Conservation (phyloP, 1,139 yeast species). For the Suhomyces panamericanus region DNA sequence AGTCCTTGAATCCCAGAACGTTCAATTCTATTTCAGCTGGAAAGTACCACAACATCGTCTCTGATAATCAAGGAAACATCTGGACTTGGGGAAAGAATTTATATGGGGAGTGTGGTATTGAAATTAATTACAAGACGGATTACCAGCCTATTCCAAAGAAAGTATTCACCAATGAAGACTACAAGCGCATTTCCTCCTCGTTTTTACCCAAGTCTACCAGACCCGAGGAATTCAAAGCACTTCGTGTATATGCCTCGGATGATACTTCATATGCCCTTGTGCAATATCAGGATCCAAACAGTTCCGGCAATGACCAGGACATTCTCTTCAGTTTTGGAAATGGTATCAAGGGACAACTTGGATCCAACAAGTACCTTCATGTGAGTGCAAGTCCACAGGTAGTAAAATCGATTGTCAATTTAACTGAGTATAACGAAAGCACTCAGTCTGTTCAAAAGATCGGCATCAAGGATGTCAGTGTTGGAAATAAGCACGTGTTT, state of each 20-base stretch:
- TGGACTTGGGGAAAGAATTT: conserved; percentile 86
- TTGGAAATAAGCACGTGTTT: conserved; percentile 67
- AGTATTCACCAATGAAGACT: conserved; percentile 35
- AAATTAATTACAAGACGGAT: conserved; percentile 64
- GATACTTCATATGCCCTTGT: conserved; percentile 62
- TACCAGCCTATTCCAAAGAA: conserved; percentile 67
- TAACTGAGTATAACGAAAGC: conserved; percentile 44
- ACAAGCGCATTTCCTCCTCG: conserved; percentile 16
- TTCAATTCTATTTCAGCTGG: conserved; percentile 73
- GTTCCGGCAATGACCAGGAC: conserved; percentile 20
- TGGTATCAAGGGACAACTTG: conserved; percentile 87
- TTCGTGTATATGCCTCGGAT: conserved; percentile 64
- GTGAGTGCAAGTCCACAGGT: conserved; percentile 67
- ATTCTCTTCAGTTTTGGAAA: conserved; percentile 70
- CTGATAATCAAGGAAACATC: conserved; percentile 60
- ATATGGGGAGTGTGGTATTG: conserved; percentile 80
- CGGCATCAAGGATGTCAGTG: conserved; percentile 51
- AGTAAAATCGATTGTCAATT: conserved; percentile 51
- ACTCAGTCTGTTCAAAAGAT: conserved; percentile 38
- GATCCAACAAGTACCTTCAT: conserved; percentile 73
- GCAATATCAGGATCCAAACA: conserved; percentile 24
- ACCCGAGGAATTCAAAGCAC: conserved; percentile 25
- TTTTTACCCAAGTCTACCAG: conserved; percentile 2
- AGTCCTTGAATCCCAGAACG: conserved; percentile 36
- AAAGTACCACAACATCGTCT: conserved; percentile 65